Percentiles rank a stretch among this genome's conserved stretches.
These are phyloP conservation scores for Fragaria vesca DNA, from an alignment of 306 rosid genomes.

Conservation along the genomic window DNA sequence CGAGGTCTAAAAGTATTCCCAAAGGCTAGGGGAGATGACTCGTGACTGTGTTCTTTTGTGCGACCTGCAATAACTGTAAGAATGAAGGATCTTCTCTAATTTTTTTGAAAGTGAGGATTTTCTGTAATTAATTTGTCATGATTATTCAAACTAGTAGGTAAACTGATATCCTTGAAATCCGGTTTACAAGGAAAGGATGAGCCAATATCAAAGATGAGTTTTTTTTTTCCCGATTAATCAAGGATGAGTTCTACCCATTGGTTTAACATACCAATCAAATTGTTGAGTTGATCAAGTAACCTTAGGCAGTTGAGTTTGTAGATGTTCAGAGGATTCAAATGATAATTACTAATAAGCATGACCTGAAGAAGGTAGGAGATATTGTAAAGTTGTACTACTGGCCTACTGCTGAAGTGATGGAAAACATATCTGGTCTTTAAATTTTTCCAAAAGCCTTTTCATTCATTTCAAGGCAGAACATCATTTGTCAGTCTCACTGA, in stretches of 20 bases:
- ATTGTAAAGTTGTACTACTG: neutral
- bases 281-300: neutral
- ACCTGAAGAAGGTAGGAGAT: neutral
- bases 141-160: neutral
- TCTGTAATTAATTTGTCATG: neutral
- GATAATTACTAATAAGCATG: neutral
- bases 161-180: neutral
- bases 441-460: neutral
- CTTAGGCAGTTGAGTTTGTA: neutral
- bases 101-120: no score
- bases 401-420: neutral
- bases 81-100: neutral
- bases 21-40: neutral
- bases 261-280: constrained; percentile 2
- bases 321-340: neutral
- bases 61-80: neutral
- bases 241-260: neutral
- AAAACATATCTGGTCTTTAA: neutral
- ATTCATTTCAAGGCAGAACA: neutral
- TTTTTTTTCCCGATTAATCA: no score
- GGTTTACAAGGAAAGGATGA: neutral
- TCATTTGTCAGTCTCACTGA: neutral
- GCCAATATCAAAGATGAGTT: neutral
- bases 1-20: neutral
- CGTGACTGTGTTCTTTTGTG: neutral